Conservation (phyloP, 495 filamentous ascomycete genomes). For the Neurospora terricola region DNA sequence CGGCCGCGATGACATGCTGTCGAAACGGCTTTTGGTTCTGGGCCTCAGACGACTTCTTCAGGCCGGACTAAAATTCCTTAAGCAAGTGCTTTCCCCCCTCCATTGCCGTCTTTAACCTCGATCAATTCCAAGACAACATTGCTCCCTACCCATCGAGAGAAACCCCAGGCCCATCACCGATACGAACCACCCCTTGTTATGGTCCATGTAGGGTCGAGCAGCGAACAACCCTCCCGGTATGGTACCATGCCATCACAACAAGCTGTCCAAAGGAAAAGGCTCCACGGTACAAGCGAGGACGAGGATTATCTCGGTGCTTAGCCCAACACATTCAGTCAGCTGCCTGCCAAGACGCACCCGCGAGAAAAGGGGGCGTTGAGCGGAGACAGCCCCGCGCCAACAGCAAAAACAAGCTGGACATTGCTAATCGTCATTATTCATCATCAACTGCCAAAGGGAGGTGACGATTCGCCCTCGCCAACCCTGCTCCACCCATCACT, state of each 20-base stretch:
- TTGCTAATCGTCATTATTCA: not conserved
- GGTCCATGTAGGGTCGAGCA: not conserved
- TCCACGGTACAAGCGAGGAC: not conserved
- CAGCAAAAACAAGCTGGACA: not conserved
- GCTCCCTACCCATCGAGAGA: not conserved
- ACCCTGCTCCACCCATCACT: not conserved
- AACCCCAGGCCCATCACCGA: not conserved
- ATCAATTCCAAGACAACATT: not conserved
- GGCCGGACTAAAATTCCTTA: not conserved
- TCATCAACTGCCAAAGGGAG: not conserved
- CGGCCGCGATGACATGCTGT: not conserved
- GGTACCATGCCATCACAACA: not conserved
- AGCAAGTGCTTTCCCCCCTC: not conserved
- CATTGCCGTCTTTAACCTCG: not conserved
- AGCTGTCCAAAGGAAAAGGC: not conserved
- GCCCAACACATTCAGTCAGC: not conserved
- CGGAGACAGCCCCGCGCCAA: not conserved
- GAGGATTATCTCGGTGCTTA: not conserved
- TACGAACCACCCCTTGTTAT: not conserved
- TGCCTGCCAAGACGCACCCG: not conserved
- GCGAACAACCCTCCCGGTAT: not conserved
- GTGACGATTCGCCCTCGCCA: not conserved
- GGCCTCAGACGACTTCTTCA: not conserved
- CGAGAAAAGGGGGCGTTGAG: not conserved
- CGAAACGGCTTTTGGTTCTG: not conserved